Conservation (phyloP, 2,329 filamentous ascomycete genomes). For the Cryphonectria naterciae region DNA sequence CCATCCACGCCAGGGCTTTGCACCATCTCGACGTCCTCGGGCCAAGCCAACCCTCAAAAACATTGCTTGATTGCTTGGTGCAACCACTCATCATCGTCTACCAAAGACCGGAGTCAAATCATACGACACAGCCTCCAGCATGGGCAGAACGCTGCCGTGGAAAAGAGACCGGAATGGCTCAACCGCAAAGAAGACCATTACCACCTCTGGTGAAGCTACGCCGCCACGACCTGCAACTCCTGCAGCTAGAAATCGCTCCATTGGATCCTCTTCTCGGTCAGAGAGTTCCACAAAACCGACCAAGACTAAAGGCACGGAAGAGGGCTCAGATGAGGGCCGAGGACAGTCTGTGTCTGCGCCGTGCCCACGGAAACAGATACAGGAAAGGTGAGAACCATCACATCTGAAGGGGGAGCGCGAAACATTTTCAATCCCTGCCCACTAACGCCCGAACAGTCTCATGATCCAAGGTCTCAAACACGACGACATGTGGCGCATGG, state of each 20-base stretch:
- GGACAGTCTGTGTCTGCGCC: not conserved
- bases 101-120: not conserved
- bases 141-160: constrained; percentile 28
- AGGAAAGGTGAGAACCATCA: not conserved
- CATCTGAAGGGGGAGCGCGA: not conserved
- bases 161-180: constrained; percentile 8
- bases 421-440: not conserved
- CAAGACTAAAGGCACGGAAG: not conserved
- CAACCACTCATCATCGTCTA: no score
- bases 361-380: not conserved
- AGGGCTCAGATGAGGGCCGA: not conserved
- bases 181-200: not conserved
- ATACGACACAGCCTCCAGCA: not conserved
- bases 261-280: not conserved
- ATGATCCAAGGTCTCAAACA: constrained; percentile 67
- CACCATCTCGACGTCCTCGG: no score
- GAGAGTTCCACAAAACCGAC: not conserved
- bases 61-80: no score
- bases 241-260: not conserved
- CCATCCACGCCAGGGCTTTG: not conserved
- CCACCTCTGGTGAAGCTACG: not conserved
- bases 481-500: constrained; percentile 81
- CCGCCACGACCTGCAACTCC: not conserved
- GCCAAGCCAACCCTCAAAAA: no score
- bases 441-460: constrained; percentile 44